Conservation (phyloP, 352 stramenopile genomes). For the Aphanomyces stellatus region DNA sequence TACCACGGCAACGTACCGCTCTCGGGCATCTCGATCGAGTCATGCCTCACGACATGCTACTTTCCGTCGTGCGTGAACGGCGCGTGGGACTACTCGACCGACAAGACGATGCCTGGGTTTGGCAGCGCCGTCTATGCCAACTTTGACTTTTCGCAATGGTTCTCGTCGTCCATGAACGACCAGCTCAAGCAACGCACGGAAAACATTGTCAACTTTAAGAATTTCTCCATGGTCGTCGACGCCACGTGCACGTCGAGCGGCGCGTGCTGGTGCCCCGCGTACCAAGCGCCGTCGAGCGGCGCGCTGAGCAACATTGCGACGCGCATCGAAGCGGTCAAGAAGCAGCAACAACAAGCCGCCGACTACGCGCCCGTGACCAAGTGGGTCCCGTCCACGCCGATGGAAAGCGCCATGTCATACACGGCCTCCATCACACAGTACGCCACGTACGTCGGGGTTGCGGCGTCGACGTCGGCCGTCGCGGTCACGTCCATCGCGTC, state of each 20-base stretch:
- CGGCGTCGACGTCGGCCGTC: not conserved
- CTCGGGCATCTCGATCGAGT: constrained; percentile 37
- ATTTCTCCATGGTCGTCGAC: constrained; percentile 17
- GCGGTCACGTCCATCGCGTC: not conserved
- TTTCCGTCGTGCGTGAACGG: constrained; percentile 66
- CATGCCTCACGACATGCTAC: constrained; percentile 72
- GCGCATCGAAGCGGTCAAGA: constrained; percentile 5
- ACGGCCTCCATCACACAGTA: constrained; percentile 7
- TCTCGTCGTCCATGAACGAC: constrained; percentile 51
- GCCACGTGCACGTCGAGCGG: constrained; percentile 31
- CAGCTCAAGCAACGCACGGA: constrained; percentile 7
- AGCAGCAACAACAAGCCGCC: constrained; percentile 34
- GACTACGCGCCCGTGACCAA: constrained; percentile 52
- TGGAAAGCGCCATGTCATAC: not conserved
- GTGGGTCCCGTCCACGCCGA: constrained; percentile 1
- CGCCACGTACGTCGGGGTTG: constrained; percentile 3
- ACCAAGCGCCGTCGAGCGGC: constrained; percentile 21
- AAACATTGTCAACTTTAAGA: constrained; percentile 9
- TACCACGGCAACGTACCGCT: constrained; percentile 56
- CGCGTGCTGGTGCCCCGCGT: constrained; percentile 42
- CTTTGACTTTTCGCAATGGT: constrained; percentile 58
- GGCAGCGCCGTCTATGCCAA: constrained; percentile 55
- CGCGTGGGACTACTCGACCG: constrained; percentile 63
- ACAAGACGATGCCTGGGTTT: constrained; percentile 37
- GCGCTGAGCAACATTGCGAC: constrained; percentile 10